Evolutionary conservation across 257 asterid genomes (phyloP), one percentile per base, ranked within the genome.

Genomic region (Fraxinus pennsylvanica): DNA sequence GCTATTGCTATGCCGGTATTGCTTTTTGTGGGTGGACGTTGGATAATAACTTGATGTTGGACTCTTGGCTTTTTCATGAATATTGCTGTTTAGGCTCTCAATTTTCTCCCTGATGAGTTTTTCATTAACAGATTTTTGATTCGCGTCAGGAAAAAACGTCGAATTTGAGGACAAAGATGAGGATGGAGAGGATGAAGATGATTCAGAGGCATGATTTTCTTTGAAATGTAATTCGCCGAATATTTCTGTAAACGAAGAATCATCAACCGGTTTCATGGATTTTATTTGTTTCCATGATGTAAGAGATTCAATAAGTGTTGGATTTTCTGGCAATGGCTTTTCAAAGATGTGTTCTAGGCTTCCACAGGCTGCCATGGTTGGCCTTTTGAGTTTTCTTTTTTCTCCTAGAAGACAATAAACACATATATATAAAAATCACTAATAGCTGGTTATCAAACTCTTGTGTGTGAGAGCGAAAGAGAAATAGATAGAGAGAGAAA

Each of bases 261-360:
- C 87, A 6, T 81, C 80, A 14, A 83, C 29, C 61, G 87, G 72
- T 29, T 83, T 82, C 80, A 81, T 76, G 82, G 90, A 74, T 72
- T 82, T 74, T 12, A 84, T 86, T 68, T 81, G 86, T 50, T 87
- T 85, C 96, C 97, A 92, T 76, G 92, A 79, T 2, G 97, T 88
- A 19, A 88, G 86, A 70, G 97, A 83, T 77, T 89, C 94, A 52
- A 91, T 85, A 27, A 92, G 84, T 8, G 87, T 72, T 30, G 92
- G 87, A 43, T 78, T 78, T 80, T 93, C 97, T 0, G 88, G 82
- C 74, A 92, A 86, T 86, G 97, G 90, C 71, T 87, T 90, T 39
- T 92, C 94, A 65, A 92, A 92, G 45, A 94, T 88, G 80, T 84
- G 97, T 22, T 90, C 94, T 59, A 95, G 78, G 85, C 97, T 84